Evolutionary conservation across 495 filamentous ascomycete species (phyloP).

Genomic region (Penicillium cosmopolitanum): DNA sequence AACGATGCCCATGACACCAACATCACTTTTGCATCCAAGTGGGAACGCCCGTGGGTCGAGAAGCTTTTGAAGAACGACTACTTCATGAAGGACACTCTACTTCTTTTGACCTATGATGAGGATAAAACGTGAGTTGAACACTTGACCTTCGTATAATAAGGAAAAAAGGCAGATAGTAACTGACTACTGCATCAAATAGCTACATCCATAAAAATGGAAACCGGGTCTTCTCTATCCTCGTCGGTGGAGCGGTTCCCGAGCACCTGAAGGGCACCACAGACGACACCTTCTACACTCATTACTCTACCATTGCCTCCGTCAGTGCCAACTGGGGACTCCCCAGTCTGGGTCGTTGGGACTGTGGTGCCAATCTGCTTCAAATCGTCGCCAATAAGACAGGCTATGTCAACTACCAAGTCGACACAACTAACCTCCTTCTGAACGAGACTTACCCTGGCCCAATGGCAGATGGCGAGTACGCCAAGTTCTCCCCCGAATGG

Average conservation of each 20-base stretch:
- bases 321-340: constrained; percentile 70
- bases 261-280: constrained; percentile 63
- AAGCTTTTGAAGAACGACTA: constrained; percentile 63
- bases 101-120: constrained; percentile 66
- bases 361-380: constrained; percentile 69
- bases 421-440: constrained; percentile 46
- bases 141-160: background rate
- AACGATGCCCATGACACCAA: constrained; percentile 73
- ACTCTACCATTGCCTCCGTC: constrained; percentile 68
- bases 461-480: constrained; percentile 35
- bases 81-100: constrained; percentile 59
- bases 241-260: constrained; percentile 65
- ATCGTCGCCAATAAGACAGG: constrained; percentile 61
- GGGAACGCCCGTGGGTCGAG: constrained; percentile 62
- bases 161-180: background rate
- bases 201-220: constrained; percentile 11
- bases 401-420: constrained; percentile 56
- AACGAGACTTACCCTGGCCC: constrained; percentile 53
- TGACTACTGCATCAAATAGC: background rate
- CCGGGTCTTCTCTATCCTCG: constrained; percentile 49
- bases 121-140: constrained; percentile 51
- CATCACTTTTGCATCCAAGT: constrained; percentile 60
- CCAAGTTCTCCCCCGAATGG: constrained; percentile 41
- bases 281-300: constrained; percentile 72
- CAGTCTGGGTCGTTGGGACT: constrained; percentile 71